These are phyloP conservation scores for Acer negundo DNA, from an alignment of 345 rosid species.

Conservation along the genomic window DNA sequence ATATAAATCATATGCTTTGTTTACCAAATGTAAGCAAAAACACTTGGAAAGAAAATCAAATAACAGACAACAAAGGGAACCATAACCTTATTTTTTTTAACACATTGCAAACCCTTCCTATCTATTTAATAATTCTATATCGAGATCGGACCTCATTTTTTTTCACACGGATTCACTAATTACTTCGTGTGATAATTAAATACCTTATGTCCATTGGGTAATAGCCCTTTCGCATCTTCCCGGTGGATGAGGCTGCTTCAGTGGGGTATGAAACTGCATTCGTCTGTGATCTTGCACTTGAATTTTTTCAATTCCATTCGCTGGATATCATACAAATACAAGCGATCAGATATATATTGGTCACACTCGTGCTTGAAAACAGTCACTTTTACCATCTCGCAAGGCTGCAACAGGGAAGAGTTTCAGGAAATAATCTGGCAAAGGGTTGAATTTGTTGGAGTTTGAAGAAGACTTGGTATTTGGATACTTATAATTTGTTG, in stretches of 20 bases:
- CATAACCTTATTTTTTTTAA: too few species aligned
- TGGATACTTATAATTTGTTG: not conserved
- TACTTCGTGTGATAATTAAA: too few species aligned
- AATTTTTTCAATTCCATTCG: not conserved
- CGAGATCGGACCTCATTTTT: too few species aligned
- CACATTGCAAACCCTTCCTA: too few species aligned
- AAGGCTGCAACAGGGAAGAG: not conserved
- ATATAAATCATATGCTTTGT: too few species aligned
- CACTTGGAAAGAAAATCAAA: too few species aligned
- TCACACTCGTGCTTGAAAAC: not conserved
- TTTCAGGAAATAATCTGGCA: not conserved
- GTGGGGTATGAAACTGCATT: not conserved
- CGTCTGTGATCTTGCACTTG: not conserved
- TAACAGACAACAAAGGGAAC: too few species aligned
- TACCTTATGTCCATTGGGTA: too few species aligned
- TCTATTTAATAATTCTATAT: too few species aligned
- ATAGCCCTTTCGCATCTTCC: not conserved
- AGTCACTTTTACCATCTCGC: conserved; percentile 6
- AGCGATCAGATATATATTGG: not conserved
- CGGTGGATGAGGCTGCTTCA: conserved; percentile 3
- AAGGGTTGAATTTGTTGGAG: not conserved
- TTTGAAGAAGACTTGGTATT: not conserved
- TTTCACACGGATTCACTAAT: too few species aligned
- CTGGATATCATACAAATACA: conserved; percentile 14
- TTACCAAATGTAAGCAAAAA: too few species aligned